These are phyloP conservation scores for Periconia sp. DNA, from an alignment of 2,329 filamentous ascomycete species.

Conservation along the genomic window DNA sequence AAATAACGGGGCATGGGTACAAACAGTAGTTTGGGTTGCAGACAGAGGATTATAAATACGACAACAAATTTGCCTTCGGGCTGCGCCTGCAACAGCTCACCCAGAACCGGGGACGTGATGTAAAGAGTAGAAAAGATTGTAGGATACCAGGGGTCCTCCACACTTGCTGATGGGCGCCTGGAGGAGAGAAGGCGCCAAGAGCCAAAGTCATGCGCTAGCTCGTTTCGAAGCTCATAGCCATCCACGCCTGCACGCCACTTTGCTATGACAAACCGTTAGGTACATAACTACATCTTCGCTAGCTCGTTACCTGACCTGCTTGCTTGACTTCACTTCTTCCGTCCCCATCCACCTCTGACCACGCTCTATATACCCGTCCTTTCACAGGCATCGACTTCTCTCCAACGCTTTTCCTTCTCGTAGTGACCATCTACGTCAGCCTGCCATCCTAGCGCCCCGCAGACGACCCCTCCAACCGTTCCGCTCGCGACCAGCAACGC, in stretches of 20 bases:
- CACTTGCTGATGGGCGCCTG: too few relatives aligned
- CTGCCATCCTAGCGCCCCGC: neutral
- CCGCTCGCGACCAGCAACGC: slow-evolving; percentile 19
- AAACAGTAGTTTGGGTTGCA: neutral
- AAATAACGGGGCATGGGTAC: slow-evolving; percentile 9
- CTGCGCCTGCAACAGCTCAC: neutral
- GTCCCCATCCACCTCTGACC: too few relatives aligned
- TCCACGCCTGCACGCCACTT: neutral
- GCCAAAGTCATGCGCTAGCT: slow-evolving; percentile 7
- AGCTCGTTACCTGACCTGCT: too few relatives aligned
- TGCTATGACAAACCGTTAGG: too few relatives aligned
- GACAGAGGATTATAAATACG: slow-evolving; percentile 12
- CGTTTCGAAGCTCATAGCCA: slow-evolving; percentile 9
- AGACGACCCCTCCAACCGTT: neutral
- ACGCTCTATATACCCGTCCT: neutral
- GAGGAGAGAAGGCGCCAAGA: slow-evolving; percentile 4
- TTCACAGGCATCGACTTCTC: neutral
- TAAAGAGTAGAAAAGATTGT: too few relatives aligned
- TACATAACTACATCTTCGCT: too few relatives aligned
- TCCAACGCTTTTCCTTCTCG: too few relatives aligned
- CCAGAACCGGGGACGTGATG: too few relatives aligned
- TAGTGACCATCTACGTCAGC: neutral
- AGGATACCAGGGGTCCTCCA: too few relatives aligned
- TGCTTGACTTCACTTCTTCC: too few relatives aligned
- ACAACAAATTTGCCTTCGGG: slow-evolving; percentile 5